Percentiles rank a stretch among this genome's conserved stretches.
These are phyloP conservation scores for Ascobolus immersus DNA, from an alignment of 495 filamentous ascomycete genomes.

Conservation along the genomic window DNA sequence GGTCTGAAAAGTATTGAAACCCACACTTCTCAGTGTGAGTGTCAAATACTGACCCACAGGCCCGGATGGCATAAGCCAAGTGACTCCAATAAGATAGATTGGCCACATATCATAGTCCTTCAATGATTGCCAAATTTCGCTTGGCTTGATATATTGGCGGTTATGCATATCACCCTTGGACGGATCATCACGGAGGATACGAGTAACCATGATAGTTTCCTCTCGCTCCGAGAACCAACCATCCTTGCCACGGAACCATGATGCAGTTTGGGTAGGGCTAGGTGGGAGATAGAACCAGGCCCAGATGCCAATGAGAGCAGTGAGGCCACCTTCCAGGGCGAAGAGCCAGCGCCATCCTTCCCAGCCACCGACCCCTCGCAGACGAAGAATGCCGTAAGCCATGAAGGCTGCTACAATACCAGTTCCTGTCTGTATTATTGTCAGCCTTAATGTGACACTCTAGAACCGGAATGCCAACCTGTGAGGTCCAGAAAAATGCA, in stretches of 20 bases:
- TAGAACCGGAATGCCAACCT: too few species aligned
- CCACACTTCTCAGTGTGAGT: constrained; percentile 30
- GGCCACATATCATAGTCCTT: constrained; percentile 50
- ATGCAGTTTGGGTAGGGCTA: constrained; percentile 43
- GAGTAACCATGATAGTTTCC: constrained; percentile 46
- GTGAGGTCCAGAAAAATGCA: constrained; percentile 48
- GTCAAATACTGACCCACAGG: constrained; percentile 35
- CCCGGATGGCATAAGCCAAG: constrained; percentile 28
- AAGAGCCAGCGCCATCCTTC: constrained; percentile 56
- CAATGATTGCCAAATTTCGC: constrained; percentile 30
- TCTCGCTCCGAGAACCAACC: constrained; percentile 48
- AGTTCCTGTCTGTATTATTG: constrained; percentile 25
- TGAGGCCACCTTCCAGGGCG: constrained; percentile 28
- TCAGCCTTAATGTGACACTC: too few species aligned
- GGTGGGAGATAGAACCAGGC: constrained; percentile 45
- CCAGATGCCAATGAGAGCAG: constrained; percentile 35
- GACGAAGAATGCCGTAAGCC: constrained; percentile 45
- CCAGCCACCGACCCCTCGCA: constrained; percentile 30
- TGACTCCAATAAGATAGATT: constrained; percentile 37
- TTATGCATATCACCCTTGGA: constrained; percentile 34
- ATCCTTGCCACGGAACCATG: constrained; percentile 39
- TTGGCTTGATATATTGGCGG: constrained; percentile 33
- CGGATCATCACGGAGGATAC: constrained; percentile 45
- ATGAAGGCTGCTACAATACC: constrained; percentile 42
- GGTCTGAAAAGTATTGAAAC: constrained; percentile 39